Evolutionary conservation across 2,329 filamentous ascomycete genomes (phyloP).

Genomic region (Fusarium buharicum): DNA sequence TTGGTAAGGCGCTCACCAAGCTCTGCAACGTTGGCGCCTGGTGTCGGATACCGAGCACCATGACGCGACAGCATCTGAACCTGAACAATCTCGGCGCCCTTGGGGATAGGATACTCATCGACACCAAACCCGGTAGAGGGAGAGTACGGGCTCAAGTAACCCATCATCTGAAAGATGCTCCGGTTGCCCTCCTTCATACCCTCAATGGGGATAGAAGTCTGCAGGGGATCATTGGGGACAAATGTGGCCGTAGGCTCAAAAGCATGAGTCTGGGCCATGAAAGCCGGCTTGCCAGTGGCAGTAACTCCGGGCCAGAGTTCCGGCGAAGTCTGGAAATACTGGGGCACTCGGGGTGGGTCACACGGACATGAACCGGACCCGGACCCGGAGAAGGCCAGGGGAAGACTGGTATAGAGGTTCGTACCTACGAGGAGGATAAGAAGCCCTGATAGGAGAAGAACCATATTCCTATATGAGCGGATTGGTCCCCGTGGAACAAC

Average conservation of each 20-base stretch:
- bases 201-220: constrained; percentile 74
- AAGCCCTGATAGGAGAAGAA: constrained; percentile 48
- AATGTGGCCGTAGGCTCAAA: constrained; percentile 73
- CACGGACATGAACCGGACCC: constrained; percentile 47
- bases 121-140: constrained; percentile 80
- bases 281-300: constrained; percentile 74
- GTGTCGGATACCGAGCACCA: constrained; percentile 77
- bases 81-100: constrained; percentile 74
- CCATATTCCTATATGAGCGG: constrained; percentile 47
- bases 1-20: constrained; percentile 69
- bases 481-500: constrained; percentile 37
- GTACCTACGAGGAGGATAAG: constrained; percentile 52
- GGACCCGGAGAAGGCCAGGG: constrained; percentile 45
- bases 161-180: constrained; percentile 78
- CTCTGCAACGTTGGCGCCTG: constrained; percentile 62
- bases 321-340: constrained; percentile 71
- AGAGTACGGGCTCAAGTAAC: constrained; percentile 73
- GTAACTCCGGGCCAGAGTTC: constrained; percentile 73
- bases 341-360: constrained; percentile 59
- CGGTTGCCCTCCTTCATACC: constrained; percentile 66
- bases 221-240: constrained; percentile 74
- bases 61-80: constrained; percentile 79
- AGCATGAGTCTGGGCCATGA: constrained; percentile 76
- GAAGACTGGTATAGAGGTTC: constrained; percentile 53
- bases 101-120: constrained; percentile 74